Evolutionary conservation across 2,329 filamentous ascomycete genomes (phyloP).

Genomic region (Gliomastix tumulicola): DNA sequence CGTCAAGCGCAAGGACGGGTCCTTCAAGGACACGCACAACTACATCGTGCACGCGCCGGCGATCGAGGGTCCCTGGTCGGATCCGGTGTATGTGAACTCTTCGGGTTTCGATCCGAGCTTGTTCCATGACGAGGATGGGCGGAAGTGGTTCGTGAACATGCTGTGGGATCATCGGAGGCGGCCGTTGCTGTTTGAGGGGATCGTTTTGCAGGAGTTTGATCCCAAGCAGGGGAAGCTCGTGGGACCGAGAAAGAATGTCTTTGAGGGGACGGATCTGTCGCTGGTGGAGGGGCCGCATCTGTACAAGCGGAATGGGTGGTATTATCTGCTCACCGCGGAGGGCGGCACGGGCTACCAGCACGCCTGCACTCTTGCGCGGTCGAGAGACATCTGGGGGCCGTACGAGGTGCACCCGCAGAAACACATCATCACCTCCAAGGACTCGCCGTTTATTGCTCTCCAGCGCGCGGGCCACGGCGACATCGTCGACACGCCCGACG

Average conservation of each 20-base stretch:
- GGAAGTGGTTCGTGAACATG: conserved; percentile 53
- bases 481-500: conserved; percentile 45
- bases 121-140: conserved; percentile 50
- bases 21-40: conserved; percentile 57
- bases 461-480: conserved; percentile 48
- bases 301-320: conserved; percentile 51
- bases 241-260: conserved; percentile 48
- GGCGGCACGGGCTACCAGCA: conserved; percentile 56
- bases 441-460: conserved; percentile 38
- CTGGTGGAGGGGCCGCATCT: conserved; percentile 52
- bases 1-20: conserved; percentile 60
- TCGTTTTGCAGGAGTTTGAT: conserved; percentile 52
- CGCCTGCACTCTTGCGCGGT: conserved; percentile 50
- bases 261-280: conserved; percentile 44
- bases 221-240: conserved; percentile 39
- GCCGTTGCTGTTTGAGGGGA: conserved; percentile 45
- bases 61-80: conserved; percentile 55
- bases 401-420: conserved; percentile 55
- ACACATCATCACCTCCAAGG: conserved; percentile 47
- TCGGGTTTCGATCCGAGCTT: conserved; percentile 57
- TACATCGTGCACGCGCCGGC: conserved; percentile 49
- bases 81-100: conserved; percentile 51
- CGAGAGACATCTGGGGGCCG: conserved; percentile 48
- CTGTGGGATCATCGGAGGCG: conserved; percentile 45
- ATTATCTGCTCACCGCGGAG: conserved; percentile 53